phyloP scores from a whole-genome alignment of 768 basidiomycete species.

The Psilocybe cubensis region DNA sequence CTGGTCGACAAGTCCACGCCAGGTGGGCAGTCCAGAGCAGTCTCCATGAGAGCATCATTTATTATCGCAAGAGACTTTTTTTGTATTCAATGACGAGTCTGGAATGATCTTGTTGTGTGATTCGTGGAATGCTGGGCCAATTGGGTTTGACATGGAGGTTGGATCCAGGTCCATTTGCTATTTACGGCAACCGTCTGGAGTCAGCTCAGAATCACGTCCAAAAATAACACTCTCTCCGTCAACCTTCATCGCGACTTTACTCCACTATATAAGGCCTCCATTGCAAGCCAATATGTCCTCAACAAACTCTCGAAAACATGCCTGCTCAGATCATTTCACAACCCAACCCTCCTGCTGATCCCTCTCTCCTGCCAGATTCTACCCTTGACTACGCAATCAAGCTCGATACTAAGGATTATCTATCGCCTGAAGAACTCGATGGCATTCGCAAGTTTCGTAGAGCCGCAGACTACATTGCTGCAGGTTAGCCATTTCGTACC shows the following conservation, averaged over 20 bases:
- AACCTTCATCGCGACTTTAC: neutral
- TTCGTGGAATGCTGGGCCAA: neutral
- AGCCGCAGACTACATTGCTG: constrained; percentile 72
- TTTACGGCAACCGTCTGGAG: neutral
- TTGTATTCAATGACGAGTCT: neutral
- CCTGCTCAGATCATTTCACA: constrained; percentile 59
- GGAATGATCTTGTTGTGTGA: neutral
- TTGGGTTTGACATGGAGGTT: neutral
- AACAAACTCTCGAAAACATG: constrained; percentile 39
- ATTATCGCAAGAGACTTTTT: neutral
- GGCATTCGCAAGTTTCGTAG: constrained; percentile 57
- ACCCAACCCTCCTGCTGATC: constrained; percentile 71
- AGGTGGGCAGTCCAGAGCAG: neutral
- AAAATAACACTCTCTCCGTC: constrained; percentile 7
- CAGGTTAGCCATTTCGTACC: constrained; percentile 48
- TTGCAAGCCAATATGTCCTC: neutral
- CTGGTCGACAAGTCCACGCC: neutral
- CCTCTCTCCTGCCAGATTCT: constrained; percentile 66
- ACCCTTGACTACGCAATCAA: constrained; percentile 53
- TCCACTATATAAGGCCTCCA: constrained; percentile 15
- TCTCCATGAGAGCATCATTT: neutral
- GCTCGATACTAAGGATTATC: constrained; percentile 48
- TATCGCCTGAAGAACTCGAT: constrained; percentile 53
- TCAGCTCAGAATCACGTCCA: neutral
- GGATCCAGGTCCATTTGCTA: neutral